Conservation (phyloP, 495 filamentous ascomycete species). For the Hypoxylon fragiforme region DNA sequence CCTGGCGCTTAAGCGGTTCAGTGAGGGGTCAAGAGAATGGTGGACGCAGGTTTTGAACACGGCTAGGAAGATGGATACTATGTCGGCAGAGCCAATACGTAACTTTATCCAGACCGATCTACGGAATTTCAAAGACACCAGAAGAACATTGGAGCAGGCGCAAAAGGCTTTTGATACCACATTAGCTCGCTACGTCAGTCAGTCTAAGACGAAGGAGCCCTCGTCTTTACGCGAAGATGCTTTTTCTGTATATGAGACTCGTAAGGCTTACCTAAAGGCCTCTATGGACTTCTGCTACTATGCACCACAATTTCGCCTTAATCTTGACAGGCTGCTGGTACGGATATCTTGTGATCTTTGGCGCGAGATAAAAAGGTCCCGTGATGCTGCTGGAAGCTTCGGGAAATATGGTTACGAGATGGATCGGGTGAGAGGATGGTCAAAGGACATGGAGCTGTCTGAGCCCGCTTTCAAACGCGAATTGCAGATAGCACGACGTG, state of each 20-base stretch:
- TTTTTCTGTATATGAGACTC: conserved; percentile 91
- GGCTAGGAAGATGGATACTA: conserved; percentile 72
- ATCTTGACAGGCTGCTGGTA: conserved; percentile 84
- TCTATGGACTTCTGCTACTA: conserved; percentile 91
- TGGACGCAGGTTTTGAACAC: conserved; percentile 75
- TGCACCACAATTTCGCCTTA: conserved; percentile 77
- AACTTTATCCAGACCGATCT: conserved; percentile 73
- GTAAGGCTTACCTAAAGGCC: conserved; percentile 86
- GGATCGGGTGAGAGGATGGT: conserved; percentile 88
- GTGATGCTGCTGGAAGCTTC: conserved; percentile 63
- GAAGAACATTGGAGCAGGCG: conserved; percentile 71
- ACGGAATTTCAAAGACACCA: conserved; percentile 65
- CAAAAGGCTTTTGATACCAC: conserved; percentile 83
- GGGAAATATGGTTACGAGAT: conserved; percentile 73
- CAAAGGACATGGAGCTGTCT: conserved; percentile 84
- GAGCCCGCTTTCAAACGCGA: conserved; percentile 80
- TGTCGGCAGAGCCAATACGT: conserved; percentile 80
- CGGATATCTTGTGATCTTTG: conserved; percentile 82
- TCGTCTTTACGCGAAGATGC: conserved; percentile 91
- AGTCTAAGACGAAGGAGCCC: conserved; percentile 91
- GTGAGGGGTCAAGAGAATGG: conserved; percentile 81
- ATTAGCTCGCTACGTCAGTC: conserved; percentile 75
- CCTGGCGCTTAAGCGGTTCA: conserved; percentile 79
- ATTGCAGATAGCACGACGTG: conserved; percentile 72
- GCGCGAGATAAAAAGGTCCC: conserved; percentile 72